These are phyloP conservation scores for Coniochaeta hoffmannii DNA, from an alignment of 2,329 filamentous ascomycete genomes.

Conservation along the genomic window DNA sequence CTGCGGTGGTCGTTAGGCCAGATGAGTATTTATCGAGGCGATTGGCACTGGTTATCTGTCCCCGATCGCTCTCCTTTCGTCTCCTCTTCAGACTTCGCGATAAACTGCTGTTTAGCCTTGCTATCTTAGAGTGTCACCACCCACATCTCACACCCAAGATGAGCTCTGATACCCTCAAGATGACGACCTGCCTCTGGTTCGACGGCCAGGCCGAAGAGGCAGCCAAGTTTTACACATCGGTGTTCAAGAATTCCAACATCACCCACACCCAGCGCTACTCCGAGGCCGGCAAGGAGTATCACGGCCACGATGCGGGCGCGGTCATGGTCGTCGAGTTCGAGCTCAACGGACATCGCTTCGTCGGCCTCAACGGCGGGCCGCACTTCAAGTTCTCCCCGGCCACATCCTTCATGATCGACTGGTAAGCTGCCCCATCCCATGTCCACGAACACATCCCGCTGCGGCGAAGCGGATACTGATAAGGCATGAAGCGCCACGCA, in stretches of 20 bases:
- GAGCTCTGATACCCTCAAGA: not conserved
- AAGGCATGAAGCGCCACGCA: constrained; percentile 16
- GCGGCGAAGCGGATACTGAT: no score
- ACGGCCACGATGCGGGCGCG: constrained; percentile 21
- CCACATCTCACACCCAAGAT: not conserved
- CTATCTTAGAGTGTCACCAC: no score
- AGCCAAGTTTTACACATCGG: constrained; percentile 30
- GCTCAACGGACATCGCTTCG: constrained; percentile 30
- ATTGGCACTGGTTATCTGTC: no score
- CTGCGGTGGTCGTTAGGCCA: no score
- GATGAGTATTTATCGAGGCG: no score
- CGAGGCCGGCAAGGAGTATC: constrained; percentile 20
- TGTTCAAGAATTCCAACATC: constrained; percentile 32
- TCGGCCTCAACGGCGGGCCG: constrained; percentile 35
- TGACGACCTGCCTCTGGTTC: constrained; percentile 32
- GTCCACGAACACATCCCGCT: no score
- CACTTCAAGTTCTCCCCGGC: constrained; percentile 30
- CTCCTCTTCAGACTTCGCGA: no score
- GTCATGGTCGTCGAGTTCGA: constrained; percentile 30
- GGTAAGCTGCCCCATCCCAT: constrained; percentile 17
- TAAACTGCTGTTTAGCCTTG: no score
- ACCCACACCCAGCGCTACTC: constrained; percentile 22
- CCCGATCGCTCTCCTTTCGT: no score
- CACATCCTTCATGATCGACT: constrained; percentile 35
- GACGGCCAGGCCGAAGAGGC: constrained; percentile 32